Percentiles rank a stretch among this genome's conserved stretches.
These are phyloP conservation scores for Dittrichia graveolens DNA, from an alignment of 129 eudicot species.

Conservation along the genomic window DNA sequence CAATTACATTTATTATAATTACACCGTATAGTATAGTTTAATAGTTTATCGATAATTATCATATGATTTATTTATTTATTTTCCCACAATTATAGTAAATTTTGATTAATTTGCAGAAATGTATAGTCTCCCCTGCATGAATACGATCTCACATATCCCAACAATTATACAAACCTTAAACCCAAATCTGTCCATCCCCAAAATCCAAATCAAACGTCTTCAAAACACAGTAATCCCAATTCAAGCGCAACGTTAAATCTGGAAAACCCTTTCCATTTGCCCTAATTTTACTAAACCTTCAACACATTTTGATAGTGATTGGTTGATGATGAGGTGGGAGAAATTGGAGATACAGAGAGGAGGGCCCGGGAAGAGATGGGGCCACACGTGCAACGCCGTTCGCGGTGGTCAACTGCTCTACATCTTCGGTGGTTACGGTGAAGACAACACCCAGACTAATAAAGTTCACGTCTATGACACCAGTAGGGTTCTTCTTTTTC, in stretches of 20 bases:
- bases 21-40: no score
- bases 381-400: constrained; percentile 95
- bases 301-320: constrained; percentile 22
- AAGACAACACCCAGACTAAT: constrained; percentile 82
- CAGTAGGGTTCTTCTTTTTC: constrained; percentile 38
- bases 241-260: constrained; percentile 11
- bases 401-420: constrained; percentile 86
- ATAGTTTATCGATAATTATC: no score
- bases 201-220: constrained; percentile 23
- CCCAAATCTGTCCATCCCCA: constrained; percentile 29
- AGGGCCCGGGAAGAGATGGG: constrained; percentile 97
- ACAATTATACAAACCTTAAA: constrained; percentile 28
- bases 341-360: constrained; percentile 45
- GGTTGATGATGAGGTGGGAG: constrained; percentile 76
- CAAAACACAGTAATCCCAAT: neutral
- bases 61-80: no score
- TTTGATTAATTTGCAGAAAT: no score
- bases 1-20: no score
- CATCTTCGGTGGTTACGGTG: constrained; percentile 92
- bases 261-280: constrained; percentile 24
- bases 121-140: constrained; percentile 13
- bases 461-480: constrained; percentile 82
- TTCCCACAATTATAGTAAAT: no score
- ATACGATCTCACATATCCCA: constrained; percentile 29
- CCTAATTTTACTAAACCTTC: constrained; percentile 20